These are phyloP conservation scores for Kondoa subrosea DNA, from an alignment of 768 basidiomycete genomes.

Conservation along the genomic window DNA sequence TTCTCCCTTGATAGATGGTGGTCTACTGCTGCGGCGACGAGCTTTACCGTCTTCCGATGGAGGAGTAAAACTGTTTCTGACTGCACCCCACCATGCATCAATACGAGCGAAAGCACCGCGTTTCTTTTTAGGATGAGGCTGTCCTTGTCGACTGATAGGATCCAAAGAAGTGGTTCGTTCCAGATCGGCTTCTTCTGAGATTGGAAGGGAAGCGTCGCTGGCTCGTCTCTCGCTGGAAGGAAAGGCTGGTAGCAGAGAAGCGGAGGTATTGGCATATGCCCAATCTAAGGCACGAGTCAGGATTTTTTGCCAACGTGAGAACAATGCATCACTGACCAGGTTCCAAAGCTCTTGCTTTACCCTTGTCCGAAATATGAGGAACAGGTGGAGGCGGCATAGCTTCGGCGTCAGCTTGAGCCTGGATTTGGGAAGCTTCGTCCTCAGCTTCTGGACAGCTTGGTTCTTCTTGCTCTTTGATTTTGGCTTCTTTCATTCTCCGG, in stretches of 20 bases:
- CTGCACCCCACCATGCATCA: constrained; percentile 29
- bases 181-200: not conserved
- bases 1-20: not conserved
- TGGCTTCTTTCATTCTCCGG: constrained; percentile 35
- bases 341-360: not conserved
- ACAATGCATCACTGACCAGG: not conserved
- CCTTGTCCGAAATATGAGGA: not conserved
- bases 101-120: constrained; percentile 26
- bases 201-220: not conserved
- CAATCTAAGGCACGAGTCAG: too few species aligned
- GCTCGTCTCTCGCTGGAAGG: not conserved
- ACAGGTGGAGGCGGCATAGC: constrained; percentile 8
- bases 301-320: too few species aligned
- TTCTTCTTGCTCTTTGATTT: constrained; percentile 31
- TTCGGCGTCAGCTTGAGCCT: constrained; percentile 6
- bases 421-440: constrained; percentile 6
- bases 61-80: constrained; percentile 23
- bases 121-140: constrained; percentile 13
- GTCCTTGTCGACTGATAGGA: not conserved
- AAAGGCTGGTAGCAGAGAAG: not conserved
- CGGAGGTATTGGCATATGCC: not conserved
- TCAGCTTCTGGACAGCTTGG: too few species aligned
- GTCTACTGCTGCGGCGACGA: not conserved
- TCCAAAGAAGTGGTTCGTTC: constrained; percentile 3
- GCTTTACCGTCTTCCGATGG: constrained; percentile 9